These are phyloP conservation scores for Xylaria castorea DNA, from an alignment of 495 filamentous ascomycete genomes.

Conservation along the genomic window DNA sequence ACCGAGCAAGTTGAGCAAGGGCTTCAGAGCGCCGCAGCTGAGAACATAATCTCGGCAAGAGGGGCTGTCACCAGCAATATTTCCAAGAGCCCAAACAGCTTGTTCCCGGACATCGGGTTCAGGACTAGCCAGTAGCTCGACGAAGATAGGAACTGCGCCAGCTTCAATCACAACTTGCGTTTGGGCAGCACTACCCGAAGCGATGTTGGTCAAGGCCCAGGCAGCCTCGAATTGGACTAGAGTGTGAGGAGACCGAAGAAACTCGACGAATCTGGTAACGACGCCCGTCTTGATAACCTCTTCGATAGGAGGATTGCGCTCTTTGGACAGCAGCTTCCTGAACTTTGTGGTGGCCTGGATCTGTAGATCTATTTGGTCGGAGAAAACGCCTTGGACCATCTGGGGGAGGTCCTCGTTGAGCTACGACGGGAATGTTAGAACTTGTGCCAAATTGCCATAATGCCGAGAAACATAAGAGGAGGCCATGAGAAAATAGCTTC, in stretches of 20 bases:
- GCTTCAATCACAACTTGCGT: conserved; percentile 99
- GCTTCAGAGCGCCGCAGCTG: conserved; percentile 84
- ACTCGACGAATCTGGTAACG: conserved; percentile 95
- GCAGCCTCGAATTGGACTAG: conserved; percentile 99
- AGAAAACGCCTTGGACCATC: conserved; percentile 98
- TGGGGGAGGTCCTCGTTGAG: conserved; percentile 96
- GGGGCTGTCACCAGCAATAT: conserved; percentile 99
- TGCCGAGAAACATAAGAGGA: background rate
- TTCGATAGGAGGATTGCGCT: conserved; percentile 99
- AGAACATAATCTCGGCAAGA: conserved; percentile 96
- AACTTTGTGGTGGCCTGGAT: conserved; percentile 99
- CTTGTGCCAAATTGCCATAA: background rate
- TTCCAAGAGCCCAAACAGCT: conserved; percentile 98
- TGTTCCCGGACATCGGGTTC: conserved; percentile 99
- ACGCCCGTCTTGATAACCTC: conserved; percentile 99
- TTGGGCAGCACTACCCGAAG: conserved; percentile 94
- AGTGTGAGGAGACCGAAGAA: conserved; percentile 97
- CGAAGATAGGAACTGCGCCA: conserved; percentile 97
- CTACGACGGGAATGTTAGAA: conserved; percentile 60
- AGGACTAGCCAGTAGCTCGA: conserved; percentile 91
- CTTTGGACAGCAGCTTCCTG: conserved; percentile 95
- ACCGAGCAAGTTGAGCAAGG: conserved; percentile 84
- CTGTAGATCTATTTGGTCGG: conserved; percentile 96
- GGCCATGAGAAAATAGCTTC: background rate
- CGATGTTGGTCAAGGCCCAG: conserved; percentile 99